These are phyloP conservation scores for Chaetomium fimeti DNA, from an alignment of 495 filamentous ascomycete species.

Conservation along the genomic window DNA sequence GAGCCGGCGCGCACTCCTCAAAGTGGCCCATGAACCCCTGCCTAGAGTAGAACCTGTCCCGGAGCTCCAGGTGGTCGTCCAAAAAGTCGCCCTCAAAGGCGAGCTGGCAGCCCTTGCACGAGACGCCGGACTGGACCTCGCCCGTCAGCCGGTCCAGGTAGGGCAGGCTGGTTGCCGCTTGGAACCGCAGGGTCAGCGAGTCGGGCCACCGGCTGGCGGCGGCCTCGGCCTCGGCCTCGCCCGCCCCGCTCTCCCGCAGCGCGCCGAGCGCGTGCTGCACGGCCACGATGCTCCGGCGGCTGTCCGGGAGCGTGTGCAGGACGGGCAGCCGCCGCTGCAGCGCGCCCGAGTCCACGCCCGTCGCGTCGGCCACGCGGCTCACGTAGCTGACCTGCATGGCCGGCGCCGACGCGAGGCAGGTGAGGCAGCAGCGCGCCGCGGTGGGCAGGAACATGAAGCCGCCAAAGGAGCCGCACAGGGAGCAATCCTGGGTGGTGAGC, in stretches of 20 bases:
- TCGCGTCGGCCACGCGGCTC: conserved; percentile 13
- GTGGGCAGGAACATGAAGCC: conserved; percentile 17
- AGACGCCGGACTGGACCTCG: conserved; percentile 7
- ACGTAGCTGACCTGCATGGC: conserved; percentile 11
- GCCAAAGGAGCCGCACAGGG: conserved; percentile 15
- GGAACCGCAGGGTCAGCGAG: conserved; percentile 17
- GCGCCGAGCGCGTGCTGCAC: not conserved
- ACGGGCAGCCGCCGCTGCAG: conserved; percentile 8
- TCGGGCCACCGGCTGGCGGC: conserved; percentile 11
- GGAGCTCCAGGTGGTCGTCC: conserved; percentile 14
- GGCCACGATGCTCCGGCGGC: conserved; percentile 12
- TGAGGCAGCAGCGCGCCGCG: conserved; percentile 15
- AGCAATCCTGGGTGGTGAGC: conserved; percentile 3
- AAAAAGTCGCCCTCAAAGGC: conserved; percentile 14
- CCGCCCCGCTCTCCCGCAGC: not conserved
- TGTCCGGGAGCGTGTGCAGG: conserved; percentile 18
- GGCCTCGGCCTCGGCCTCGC: not conserved
- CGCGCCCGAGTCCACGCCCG: not conserved
- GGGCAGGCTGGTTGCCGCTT: conserved; percentile 18
- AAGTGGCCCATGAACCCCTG: conserved; percentile 4
- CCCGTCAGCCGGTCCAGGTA: conserved; percentile 6
- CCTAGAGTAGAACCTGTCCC: conserved; percentile 15
- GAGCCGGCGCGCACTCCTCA: conserved; percentile 8
- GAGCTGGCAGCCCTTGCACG: conserved; percentile 20
- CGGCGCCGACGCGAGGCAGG: conserved; percentile 17